Evolutionary conservation across 805 yeast genomes (phyloP).

Genomic region (Saccharomycopsis guyanensis): DNA sequence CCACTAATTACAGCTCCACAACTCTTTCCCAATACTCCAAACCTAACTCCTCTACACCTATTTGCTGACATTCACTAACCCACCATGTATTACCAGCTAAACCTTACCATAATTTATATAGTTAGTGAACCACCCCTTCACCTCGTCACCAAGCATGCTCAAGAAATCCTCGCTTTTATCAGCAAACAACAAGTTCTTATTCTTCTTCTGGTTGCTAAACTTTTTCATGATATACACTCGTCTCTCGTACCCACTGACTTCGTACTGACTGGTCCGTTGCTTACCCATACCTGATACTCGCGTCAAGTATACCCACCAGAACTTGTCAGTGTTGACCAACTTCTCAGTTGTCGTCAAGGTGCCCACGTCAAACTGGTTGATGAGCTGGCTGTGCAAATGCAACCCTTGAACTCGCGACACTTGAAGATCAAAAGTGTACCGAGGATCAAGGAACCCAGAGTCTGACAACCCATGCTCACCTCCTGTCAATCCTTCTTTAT

Average conservation of each 20-base stretch:
- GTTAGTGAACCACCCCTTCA: conserved; percentile 16
- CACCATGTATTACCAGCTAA: no score
- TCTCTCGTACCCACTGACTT: conserved; percentile 4
- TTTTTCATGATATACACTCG: conserved; percentile 17
- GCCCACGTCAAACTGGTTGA: conserved; percentile 4
- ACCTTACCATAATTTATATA: conserved; percentile 1
- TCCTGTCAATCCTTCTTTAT: neutral
- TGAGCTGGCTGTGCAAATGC: conserved; percentile 15
- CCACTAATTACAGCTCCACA: no score
- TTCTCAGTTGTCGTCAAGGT: conserved; percentile 6
- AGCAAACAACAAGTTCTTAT: conserved; percentile 11
- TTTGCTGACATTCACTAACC: no score
- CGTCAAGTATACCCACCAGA: conserved; percentile 20
- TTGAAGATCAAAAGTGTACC: conserved; percentile 17
- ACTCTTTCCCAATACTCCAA: no score
- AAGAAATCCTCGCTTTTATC: conserved; percentile 18
- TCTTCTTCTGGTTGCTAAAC: conserved; percentile 9
- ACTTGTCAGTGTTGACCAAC: conserved; percentile 18
- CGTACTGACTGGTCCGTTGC: neutral
- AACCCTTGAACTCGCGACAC: conserved; percentile 16
- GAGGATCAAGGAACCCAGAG: conserved; percentile 20
- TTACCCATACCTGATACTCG: neutral
- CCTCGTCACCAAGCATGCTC: conserved; percentile 19
- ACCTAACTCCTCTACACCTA: no score
- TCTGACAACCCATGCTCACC: neutral